Percentiles rank a stretch among this genome's conserved stretches.
These are phyloP conservation scores for Zasmidium cellare DNA, from an alignment of 2,329 filamentous ascomycete species.

Conservation along the genomic window DNA sequence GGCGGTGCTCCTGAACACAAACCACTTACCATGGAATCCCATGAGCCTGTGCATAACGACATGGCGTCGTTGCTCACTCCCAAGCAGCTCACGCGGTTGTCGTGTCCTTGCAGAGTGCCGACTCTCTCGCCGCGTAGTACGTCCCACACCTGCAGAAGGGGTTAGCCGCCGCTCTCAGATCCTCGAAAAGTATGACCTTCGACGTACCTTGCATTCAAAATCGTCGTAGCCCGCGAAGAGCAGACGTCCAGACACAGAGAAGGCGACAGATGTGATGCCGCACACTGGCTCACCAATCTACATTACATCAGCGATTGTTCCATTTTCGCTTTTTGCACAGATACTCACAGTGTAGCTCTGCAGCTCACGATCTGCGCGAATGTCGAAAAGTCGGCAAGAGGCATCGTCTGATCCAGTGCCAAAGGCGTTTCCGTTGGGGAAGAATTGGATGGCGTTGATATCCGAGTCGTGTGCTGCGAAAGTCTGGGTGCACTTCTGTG, in stretches of 20 bases:
- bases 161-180: neutral
- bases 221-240: slow-evolving; percentile 98
- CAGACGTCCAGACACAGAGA: slow-evolving; percentile 91
- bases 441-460: slow-evolving; percentile 99
- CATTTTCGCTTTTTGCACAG: neutral
- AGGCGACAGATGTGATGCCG: slow-evolving; percentile 96
- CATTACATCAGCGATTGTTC: slow-evolving; percentile 18
- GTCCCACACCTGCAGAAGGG: slow-evolving; percentile 79
- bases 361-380: slow-evolving; percentile 83
- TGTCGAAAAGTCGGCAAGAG: slow-evolving; percentile 95
- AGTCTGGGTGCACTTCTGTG: slow-evolving; percentile 96
- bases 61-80: slow-evolving; percentile 99
- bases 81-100: slow-evolving; percentile 97
- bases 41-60: slow-evolving; percentile 98
- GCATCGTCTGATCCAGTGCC: slow-evolving; percentile 97
- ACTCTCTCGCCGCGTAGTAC: slow-evolving; percentile 95
- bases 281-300: slow-evolving; percentile 97
- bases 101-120: slow-evolving; percentile 92
- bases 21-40: slow-evolving; percentile 90
- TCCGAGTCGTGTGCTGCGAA: slow-evolving; percentile 98
- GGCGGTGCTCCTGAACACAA: neutral
- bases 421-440: slow-evolving; percentile 97
- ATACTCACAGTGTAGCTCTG: slow-evolving; percentile 64
- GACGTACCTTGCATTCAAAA: slow-evolving; percentile 93
- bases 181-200: slow-evolving; percentile 28